phyloP scores from a whole-genome alignment of 306 rosid genomes.

The Lotus japonicus region DNA sequence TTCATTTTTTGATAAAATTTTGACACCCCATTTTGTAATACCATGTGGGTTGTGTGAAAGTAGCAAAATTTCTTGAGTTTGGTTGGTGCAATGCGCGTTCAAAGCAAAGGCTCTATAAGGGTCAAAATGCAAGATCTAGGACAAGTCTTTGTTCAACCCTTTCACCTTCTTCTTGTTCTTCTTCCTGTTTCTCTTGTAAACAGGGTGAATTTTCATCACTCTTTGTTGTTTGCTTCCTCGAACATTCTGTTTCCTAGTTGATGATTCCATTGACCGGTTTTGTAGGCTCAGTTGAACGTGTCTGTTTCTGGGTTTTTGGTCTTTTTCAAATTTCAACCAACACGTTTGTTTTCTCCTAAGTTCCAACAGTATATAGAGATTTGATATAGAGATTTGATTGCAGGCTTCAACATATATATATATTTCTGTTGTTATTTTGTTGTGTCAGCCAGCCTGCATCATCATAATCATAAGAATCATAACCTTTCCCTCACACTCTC shows the following conservation, averaged over 20 bases:
- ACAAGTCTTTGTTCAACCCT: conserved; percentile 28
- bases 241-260: conserved; percentile 16
- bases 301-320: conserved; percentile 17
- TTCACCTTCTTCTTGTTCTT: background rate
- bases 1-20: background rate
- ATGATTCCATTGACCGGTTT: conserved; percentile 9
- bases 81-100: conserved; percentile 42
- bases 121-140: conserved; percentile 55
- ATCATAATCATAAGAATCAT: background rate
- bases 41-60: conserved; percentile 17
- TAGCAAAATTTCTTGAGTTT: conserved; percentile 12
- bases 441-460: conserved; percentile 21
- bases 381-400: no score
- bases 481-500: conserved; percentile 2
- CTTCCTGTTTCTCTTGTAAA: no score
- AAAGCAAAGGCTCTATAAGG: background rate
- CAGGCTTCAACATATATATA: background rate
- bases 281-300: background rate
- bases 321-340: background rate
- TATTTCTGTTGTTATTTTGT: conserved; percentile 21
- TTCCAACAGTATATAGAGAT: background rate
- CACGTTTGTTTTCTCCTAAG: conserved; percentile 4
- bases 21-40: background rate
- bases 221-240: conserved; percentile 15
- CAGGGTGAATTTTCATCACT: conserved; percentile 18